phyloP scores from a whole-genome alignment of 306 rosid genomes.

The Echinosophora koreensis region DNA sequence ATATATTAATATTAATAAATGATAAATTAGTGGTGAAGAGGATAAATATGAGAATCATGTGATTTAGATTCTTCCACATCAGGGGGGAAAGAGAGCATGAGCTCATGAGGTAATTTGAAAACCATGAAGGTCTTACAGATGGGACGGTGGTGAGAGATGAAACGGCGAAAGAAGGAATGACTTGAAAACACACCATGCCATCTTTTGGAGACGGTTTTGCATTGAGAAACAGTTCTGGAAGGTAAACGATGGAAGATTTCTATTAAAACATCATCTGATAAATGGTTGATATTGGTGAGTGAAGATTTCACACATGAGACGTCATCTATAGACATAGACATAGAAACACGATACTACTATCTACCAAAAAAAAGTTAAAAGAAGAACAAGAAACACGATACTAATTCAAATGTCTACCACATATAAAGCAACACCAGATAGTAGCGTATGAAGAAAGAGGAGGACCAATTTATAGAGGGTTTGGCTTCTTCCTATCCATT shows the following conservation, averaged over 20 bases:
- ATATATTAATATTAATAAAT: too few species aligned
- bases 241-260: constrained; percentile 34
- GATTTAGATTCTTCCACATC: not conserved
- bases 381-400: not conserved
- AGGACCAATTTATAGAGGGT: not conserved
- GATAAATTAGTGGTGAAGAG: constrained; percentile 29
- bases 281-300: constrained; percentile 20
- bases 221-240: constrained; percentile 17
- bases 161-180: not conserved
- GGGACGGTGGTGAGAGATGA: not conserved
- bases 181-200: constrained; percentile 36
- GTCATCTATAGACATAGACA: constrained; percentile 20
- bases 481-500: constrained; percentile 2
- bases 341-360: too few species aligned
- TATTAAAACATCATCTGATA: constrained; percentile 35
- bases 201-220: constrained; percentile 32
- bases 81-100: constrained; percentile 16
- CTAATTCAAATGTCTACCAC: not conserved
- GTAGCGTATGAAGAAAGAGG: not conserved
- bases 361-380: too few species aligned
- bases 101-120: constrained; percentile 30
- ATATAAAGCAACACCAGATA: not conserved
- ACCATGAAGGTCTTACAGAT: not conserved
- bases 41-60: not conserved
- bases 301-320: constrained; percentile 1